Evolutionary conservation across 441 rosid genomes (phyloP), one percentile per base, ranked within the genome.

Genomic region (Jatropha podagrica): DNA sequence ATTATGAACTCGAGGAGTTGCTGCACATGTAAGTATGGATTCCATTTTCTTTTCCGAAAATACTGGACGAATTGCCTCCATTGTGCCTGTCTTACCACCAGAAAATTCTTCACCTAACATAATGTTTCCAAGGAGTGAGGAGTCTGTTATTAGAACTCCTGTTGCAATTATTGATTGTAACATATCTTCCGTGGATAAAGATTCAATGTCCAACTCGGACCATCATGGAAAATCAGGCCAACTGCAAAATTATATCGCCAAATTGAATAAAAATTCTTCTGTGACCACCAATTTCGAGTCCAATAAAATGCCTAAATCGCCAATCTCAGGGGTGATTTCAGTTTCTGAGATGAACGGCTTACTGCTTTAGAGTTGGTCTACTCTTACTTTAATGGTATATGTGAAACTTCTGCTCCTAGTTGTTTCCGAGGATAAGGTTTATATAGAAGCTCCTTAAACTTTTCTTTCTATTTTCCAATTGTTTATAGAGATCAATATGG

Each of bases 301-400:
- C 78, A 83, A 83, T 66, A 71, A 65, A 61, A 49, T 56, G 42
- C 75, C 88, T 49, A 68, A 82, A 49, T 78, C 46, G 55, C 84
- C 82, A 38, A 67, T 63, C 5, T 58, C 86, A 65, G 80, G 79
- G 41, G 88, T 88, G 37, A 52, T 87, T 74, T 78, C 91, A 54
- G 72, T 92, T 38, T 63, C 87, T 63, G 88, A 88, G 80, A 92
- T 92, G 97, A 81, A 87, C 73, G 78, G 62, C 58, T 80, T 90
- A 72, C 77, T 90, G 79, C 88, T 79, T 71, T 83, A 80, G 71
- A 86, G 89, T 80, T 86, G 52, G 82, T 77, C 78, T 81, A 78
- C 83, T 48, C 86, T 79, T 79, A 74, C n/a, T 74, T 81, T 81
- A 7, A 55, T 7, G 85, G 94, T 90, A 78, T 78, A 80, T 65